Conservation (phyloP, 129 eudicot species). For the Rutidosis leptorrhynchoides region DNA sequence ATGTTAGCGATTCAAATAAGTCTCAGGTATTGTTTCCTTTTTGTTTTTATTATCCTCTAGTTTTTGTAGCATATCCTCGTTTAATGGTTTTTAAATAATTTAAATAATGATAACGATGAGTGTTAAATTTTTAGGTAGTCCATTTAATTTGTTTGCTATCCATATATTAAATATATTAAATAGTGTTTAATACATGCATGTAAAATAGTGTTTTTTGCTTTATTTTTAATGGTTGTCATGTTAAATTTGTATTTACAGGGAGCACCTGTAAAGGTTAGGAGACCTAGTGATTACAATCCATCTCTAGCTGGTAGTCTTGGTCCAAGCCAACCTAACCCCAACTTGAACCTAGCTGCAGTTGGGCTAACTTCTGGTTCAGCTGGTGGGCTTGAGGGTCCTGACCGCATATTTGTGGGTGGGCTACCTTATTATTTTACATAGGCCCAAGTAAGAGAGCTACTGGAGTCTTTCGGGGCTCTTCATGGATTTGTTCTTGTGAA, state of each 20-base stretch:
- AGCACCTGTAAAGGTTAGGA: conserved; percentile 86
- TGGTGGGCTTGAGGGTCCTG: conserved; percentile 99
- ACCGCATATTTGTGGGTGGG: conserved; percentile 96
- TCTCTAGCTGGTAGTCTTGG: conserved; percentile 95
- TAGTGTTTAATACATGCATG: too few relatives aligned
- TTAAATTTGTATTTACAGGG: conserved; percentile 64
- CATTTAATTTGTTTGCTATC: too few relatives aligned
- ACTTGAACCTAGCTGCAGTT: conserved; percentile 85
- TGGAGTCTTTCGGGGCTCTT: conserved; percentile 89
- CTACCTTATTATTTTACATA: conserved; percentile 95
- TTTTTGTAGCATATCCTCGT: not conserved
- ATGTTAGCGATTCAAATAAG: too few relatives aligned
- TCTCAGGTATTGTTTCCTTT: not conserved
- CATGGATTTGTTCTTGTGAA: conserved; percentile 93
- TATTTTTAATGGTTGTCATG: not conserved
- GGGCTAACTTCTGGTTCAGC: conserved; percentile 95
- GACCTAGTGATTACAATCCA: conserved; percentile 97
- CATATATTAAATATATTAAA: too few relatives aligned
- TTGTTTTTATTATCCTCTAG: too few relatives aligned
- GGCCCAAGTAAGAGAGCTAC: conserved; percentile 80
- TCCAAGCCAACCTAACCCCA: conserved; percentile 96
- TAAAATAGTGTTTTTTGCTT: too few relatives aligned
- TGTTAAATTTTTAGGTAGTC: too few relatives aligned
- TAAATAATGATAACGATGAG: too few relatives aligned
- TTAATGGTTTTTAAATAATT: too few relatives aligned